Base-by-base conservation (phyloP, 257 asterid species). In the Solanum ahanhuiri region DNA sequence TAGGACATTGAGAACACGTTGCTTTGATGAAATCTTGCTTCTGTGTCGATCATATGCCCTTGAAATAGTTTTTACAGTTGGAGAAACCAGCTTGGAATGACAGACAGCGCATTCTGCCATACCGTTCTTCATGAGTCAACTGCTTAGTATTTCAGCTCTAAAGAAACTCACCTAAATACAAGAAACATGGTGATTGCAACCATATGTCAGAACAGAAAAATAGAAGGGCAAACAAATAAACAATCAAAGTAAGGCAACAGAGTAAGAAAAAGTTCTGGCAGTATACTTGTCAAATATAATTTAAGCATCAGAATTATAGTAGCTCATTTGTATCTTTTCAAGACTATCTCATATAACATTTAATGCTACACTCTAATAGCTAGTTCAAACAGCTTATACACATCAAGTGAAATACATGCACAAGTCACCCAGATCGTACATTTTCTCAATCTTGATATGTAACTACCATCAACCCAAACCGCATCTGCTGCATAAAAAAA, bases 41-140 rank as follows among this genome's bases (percentile, higher is more conserved):
- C 95, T 91, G 64, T 94, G 95, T 69, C 43, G 90, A 85, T 93
- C 97, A 92, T 94, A 94, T 51, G 97, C 97, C 87, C 96, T 93
- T 76, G 97, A 91, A 83, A 94, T 85, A 43, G 93, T 81, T 89
- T 93, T 94, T 20, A 93, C 82, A 83, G 96, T 85, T 60, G 97
- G 97, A 54, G 93, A 86, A 51, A 91, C 96, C 83, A 94, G 86
- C 91, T 92, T 93, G 93, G 97, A 93, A 91, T 94, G 97, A 92
- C 97, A 94, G 94, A 93, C 95, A 84, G 95, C 93, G 87, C 97
- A 94, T 92, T 94, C 96, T 90, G 91, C 91, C 95, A 93, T 94
- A 92, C 97, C 97, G 91, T 87, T 91, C 88, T 89, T 90, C 94
- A 91, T 91, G 87, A 60, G 87, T 45, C 83, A 45, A 79, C 66